phyloP scores from a whole-genome alignment of 768 basidiomycete genomes.

The Auriculariales sp. region DNA sequence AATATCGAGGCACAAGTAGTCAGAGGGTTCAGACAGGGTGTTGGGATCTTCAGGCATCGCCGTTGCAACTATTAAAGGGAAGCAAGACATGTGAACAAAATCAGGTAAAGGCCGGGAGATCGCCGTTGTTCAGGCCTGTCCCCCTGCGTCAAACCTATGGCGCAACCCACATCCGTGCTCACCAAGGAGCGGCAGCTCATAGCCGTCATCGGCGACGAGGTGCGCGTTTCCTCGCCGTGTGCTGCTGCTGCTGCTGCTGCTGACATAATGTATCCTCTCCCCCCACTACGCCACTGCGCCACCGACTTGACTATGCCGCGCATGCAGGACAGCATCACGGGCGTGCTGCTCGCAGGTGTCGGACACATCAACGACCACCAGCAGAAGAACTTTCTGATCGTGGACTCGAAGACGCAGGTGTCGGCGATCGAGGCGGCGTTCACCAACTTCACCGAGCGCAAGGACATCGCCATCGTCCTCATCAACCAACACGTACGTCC shows the following conservation, averaged over 20 bases:
- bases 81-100: too few relatives aligned
- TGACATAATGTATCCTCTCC: neutral
- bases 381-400: constrained; percentile 96
- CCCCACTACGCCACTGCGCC: neutral
- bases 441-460: constrained; percentile 86
- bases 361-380: constrained; percentile 82
- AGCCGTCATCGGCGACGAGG: constrained; percentile 97
- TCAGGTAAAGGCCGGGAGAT: too few relatives aligned
- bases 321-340: constrained; percentile 86
- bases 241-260: neutral
- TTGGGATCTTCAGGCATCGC: too few relatives aligned
- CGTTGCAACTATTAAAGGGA: too few relatives aligned
- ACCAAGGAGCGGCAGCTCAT: constrained; percentile 54
- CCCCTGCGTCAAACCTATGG: too few relatives aligned
- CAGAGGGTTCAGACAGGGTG: too few relatives aligned
- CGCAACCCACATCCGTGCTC: neutral
- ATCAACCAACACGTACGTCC: constrained; percentile 92
- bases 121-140: too few relatives aligned
- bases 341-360: constrained; percentile 85
- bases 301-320: too few relatives aligned
- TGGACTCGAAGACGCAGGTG: constrained; percentile 85
- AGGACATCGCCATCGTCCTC: constrained; percentile 88
- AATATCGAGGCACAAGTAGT: too few relatives aligned
- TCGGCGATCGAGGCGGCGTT: constrained; percentile 85
- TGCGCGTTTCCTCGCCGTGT: constrained; percentile 18